Evolutionary conservation across 805 yeast species (phyloP), one percentile per base, ranked within the genome.

Genomic region (Ascoidea asiatica): DNA sequence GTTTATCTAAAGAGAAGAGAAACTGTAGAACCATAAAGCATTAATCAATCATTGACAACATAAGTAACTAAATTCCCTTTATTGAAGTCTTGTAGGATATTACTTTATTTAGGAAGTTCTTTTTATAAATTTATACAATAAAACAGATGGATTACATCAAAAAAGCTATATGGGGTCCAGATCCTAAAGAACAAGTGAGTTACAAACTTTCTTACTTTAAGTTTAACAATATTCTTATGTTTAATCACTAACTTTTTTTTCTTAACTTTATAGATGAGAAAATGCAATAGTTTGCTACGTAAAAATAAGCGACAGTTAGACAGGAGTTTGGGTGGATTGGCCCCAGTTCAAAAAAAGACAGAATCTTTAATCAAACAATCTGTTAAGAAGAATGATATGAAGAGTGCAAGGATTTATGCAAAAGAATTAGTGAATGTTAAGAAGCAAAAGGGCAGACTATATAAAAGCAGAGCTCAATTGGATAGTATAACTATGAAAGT

Each of bases 131-230:
- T n/a, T n/a, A n/a, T n/a, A n/a, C n/a, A n/a, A n/a, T n/a, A n/a
- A n/a, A n/a, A n/a, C n/a, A n/a, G n/a, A 90, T 90, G 97, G 87
- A 90, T 57, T 81, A 70, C 59, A 60, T 90, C 33, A 89, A 86
- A 64, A 79, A 81, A 58, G 84, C 89, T 4, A 80, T 90, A 37
- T 90, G 94, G 82, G 98, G 98, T 0, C 97, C 97, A 0, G 96
- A 89, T 57, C 96, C 97, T 38, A 81, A 81, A 56, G 97, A 86
- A 55, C 95, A 82, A 55, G 79, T 71, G 60, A 42, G 75, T 66
- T 47, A 49, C 48, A 17, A 5, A 18, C 11, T 35, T 15, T 36
- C 20, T 43, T 15, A 11, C 4, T 18, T 4, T 15, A 19, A 7
- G 17, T 17, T 21, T 19, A 21, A 19, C 15, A 5, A 40, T 22